Conservation (phyloP, 331 rosid species). For the Malus hybrid region DNA sequence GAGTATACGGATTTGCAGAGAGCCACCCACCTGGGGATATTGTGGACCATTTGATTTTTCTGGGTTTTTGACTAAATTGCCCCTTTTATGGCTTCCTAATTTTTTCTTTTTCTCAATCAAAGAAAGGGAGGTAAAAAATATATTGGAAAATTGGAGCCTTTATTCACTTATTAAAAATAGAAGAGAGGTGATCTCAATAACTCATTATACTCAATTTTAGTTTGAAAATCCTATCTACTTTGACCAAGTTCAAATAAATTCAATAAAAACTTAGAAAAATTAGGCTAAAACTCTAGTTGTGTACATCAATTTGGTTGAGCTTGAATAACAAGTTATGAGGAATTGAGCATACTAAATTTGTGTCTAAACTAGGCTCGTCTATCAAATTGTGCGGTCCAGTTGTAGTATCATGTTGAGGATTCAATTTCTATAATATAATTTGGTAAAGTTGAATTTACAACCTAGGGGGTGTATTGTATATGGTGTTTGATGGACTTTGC, state of each 20-base stretch:
- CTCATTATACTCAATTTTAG: not conserved
- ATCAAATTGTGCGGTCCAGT: not conserved
- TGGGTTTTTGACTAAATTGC: slow-evolving; percentile 1
- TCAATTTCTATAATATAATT: too few relatives aligned
- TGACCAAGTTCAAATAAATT: not conserved
- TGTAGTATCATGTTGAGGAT: not conserved
- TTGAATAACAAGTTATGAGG: not conserved
- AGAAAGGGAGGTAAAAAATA: not conserved
- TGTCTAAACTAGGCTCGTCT: not conserved
- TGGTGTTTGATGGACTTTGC: too few relatives aligned
- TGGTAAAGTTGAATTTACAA: too few relatives aligned
- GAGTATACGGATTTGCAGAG: not conserved
- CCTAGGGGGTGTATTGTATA: too few relatives aligned
- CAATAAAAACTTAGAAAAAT: not conserved
- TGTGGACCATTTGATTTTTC: not conserved
- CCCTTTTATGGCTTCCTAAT: not conserved
- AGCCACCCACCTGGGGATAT: slow-evolving; percentile 33
- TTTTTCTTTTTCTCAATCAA: not conserved
- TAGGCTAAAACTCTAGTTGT: not conserved
- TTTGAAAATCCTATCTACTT: not conserved
- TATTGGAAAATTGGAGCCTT: too few relatives aligned
- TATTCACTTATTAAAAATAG: too few relatives aligned
- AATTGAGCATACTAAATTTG: not conserved
- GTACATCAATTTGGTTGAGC: not conserved
- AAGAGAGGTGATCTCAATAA: too few relatives aligned